Conservation (phyloP, 106 monocot genomes). For the Xerophyta viscosa region DNA sequence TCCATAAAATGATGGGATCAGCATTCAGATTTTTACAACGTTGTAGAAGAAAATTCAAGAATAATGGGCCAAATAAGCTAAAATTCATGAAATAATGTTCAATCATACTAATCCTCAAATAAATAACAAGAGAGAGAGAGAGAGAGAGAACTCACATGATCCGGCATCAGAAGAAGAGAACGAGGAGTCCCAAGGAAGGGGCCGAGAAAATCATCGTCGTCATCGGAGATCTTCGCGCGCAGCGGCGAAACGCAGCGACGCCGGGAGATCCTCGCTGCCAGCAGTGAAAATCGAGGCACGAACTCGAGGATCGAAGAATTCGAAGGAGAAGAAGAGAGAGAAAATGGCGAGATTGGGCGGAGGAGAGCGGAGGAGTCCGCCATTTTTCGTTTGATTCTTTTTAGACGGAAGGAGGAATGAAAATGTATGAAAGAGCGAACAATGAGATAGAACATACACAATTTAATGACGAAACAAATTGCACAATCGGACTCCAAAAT, state of each 20-base stretch:
- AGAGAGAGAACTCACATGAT: conserved; percentile 9
- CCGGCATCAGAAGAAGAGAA: conserved; percentile 12
- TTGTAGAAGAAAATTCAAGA: no score
- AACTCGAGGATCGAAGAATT: neutral
- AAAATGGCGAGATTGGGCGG: conserved; percentile 19
- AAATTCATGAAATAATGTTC: no score
- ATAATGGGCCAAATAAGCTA: no score
- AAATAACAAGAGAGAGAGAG: neutral
- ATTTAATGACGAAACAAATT: no score
- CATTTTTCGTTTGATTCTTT: no score
- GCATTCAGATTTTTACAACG: no score
- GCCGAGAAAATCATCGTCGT: conserved; percentile 27
- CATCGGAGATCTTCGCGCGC: conserved; percentile 22
- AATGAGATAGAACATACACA: no score
- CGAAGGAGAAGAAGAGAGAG: neutral
- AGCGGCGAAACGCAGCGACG: no score
- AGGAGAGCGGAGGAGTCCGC: conserved; percentile 33
- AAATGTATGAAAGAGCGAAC: no score
- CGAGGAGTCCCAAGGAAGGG: conserved; percentile 72
- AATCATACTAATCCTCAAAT: neutral
- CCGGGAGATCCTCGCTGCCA: neutral
- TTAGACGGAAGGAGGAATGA: no score
- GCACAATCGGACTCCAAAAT: no score
- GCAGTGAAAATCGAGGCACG: conserved; percentile 11
- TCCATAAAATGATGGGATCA: no score